Evolutionary conservation across 2,329 filamentous ascomycete species (phyloP).

Genomic region (Plectosphaerella cucumerina): DNA sequence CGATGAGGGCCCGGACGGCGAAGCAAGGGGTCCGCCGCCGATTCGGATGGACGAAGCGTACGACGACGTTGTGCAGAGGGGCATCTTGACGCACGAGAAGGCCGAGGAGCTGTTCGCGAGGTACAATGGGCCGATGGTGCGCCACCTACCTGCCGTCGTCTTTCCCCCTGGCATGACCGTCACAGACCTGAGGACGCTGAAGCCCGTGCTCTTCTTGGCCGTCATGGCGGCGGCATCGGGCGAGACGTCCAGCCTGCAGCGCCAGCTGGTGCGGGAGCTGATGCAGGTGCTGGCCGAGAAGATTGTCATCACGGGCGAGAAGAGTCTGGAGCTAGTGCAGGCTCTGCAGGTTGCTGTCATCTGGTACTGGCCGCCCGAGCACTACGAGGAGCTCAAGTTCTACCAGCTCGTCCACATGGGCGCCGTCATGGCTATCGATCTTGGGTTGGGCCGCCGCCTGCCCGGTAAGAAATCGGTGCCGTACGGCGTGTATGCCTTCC

Average conservation of each 20-base stretch:
- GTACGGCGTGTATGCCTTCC: conserved; percentile 9
- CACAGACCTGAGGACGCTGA: conserved; percentile 50
- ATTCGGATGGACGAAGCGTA: conserved; percentile 17
- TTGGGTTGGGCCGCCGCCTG: conserved; percentile 63
- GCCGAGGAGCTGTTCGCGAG: conserved; percentile 52
- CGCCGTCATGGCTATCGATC: conserved; percentile 76
- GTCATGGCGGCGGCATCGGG: conserved; percentile 63
- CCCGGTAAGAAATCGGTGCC: conserved; percentile 7
- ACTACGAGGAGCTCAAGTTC: conserved; percentile 83
- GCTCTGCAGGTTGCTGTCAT: conserved; percentile 70
- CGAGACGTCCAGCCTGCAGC: conserved; percentile 52
- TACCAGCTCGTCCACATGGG: conserved; percentile 83
- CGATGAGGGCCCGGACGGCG: not conserved
- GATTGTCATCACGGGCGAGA: conserved; percentile 71
- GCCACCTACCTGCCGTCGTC: conserved; percentile 59
- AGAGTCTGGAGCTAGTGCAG: conserved; percentile 80
- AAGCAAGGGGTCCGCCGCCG: conserved; percentile 6
- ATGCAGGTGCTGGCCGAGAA: conserved; percentile 71
- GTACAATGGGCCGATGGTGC: conserved; percentile 56
- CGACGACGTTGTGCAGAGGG: conserved; percentile 54
- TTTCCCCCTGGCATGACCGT: conserved; percentile 51
- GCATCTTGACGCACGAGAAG: conserved; percentile 50
- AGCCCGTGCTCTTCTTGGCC: conserved; percentile 66
- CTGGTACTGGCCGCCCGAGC: conserved; percentile 82
- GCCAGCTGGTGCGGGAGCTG: conserved; percentile 61